Percentiles rank a stretch among this genome's conserved stretches.
phyloP scores from a whole-genome alignment of 441 rosid species.

The Heliophila coronopifolia region DNA sequence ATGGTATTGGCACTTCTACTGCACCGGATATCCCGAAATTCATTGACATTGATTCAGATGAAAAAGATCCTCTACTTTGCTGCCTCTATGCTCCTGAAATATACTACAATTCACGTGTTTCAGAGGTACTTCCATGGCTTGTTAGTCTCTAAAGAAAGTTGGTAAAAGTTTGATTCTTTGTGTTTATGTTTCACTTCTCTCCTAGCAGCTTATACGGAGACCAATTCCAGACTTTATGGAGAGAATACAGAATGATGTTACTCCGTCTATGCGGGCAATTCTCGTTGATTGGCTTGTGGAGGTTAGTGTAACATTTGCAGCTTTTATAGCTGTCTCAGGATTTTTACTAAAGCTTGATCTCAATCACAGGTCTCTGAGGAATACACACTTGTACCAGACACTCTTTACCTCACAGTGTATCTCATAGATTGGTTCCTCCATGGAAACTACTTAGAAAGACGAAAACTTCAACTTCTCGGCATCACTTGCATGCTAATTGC shows the following conservation, averaged over 20 bases:
- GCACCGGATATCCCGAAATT: conserved; percentile 34
- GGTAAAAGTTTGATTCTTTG: conserved; percentile 5
- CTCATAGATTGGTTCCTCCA: conserved; percentile 62
- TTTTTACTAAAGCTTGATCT: conserved; percentile 16
- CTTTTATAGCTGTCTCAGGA: neutral
- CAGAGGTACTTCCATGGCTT: conserved; percentile 49
- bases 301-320: conserved; percentile 34
- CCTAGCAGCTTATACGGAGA: conserved; percentile 47
- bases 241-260: conserved; percentile 47
- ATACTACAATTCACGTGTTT: conserved; percentile 48
- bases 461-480: conserved; percentile 59
- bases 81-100: conserved; percentile 63
- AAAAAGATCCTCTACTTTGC: conserved; percentile 56
- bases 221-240: conserved; percentile 48
- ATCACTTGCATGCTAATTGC: conserved; percentile 70
- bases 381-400: conserved; percentile 54
- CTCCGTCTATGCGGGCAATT: conserved; percentile 58
- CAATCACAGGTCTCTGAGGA: conserved; percentile 62
- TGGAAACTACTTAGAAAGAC: conserved; percentile 48
- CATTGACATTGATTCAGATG: conserved; percentile 51
- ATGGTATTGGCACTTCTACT: conserved; percentile 24
- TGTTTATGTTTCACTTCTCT: conserved; percentile 18
- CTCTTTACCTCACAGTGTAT: conserved; percentile 56
- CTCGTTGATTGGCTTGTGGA: conserved; percentile 74
- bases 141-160: neutral